phyloP scores from a whole-genome alignment of 768 basidiomycete genomes.

The Hygrophorus russula region DNA sequence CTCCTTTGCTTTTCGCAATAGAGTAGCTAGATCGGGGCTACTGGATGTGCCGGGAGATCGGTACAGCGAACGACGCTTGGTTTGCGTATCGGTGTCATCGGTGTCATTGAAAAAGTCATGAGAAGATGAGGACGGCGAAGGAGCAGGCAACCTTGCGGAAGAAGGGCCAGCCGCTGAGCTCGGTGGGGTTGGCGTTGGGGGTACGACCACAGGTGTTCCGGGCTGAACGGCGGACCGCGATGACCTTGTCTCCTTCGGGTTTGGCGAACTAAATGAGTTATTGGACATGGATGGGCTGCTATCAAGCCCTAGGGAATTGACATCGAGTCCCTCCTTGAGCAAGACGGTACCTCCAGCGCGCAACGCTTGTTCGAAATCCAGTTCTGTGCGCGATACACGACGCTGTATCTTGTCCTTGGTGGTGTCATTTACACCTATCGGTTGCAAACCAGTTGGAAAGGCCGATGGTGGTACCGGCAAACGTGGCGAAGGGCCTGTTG shows the following conservation, averaged over 20 bases:
- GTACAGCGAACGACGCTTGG: slow-evolving; percentile 77
- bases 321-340: slow-evolving; percentile 61
- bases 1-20: slow-evolving; percentile 76
- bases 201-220: slow-evolving; percentile 50
- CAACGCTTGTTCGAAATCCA: slow-evolving; percentile 76
- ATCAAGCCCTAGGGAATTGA: slow-evolving; percentile 52
- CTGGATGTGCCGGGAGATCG: slow-evolving; percentile 82
- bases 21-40: slow-evolving; percentile 84
- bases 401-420: slow-evolving; percentile 28
- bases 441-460: slow-evolving; percentile 41
- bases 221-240: slow-evolving; percentile 33
- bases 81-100: slow-evolving; percentile 54
- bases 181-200: slow-evolving; percentile 52
- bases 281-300: slow-evolving; percentile 26
- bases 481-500: slow-evolving; percentile 30
- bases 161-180: slow-evolving; percentile 3
- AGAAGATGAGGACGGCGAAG: slow-evolving; percentile 42
- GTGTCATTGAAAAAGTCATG: slow-evolving; percentile 54
- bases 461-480: slow-evolving; percentile 28
- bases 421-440: slow-evolving; percentile 43
- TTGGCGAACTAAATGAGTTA: slow-evolving; percentile 28
- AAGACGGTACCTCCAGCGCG: slow-evolving; percentile 54
- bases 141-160: slow-evolving; percentile 16
- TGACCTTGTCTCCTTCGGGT: slow-evolving; percentile 21
- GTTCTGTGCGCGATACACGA: slow-evolving; percentile 60